Conservation (phyloP, 164 flowering plant genomes). For the Aristolochia fimbriata region DNA sequence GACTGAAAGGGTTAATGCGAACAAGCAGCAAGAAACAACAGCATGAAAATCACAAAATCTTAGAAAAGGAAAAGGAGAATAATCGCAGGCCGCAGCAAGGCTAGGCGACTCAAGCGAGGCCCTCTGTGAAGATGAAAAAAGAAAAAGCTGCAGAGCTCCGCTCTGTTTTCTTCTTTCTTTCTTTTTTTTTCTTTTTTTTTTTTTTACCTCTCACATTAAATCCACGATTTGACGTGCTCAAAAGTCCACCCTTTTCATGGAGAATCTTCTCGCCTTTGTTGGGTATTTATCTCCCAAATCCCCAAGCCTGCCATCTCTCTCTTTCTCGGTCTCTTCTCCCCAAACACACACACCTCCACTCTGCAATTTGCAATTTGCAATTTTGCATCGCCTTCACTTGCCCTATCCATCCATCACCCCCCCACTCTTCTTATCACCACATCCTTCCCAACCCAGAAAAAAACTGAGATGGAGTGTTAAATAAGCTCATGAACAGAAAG, state of each 20-base stretch:
- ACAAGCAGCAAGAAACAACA: constrained; percentile 17
- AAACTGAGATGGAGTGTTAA: constrained; percentile 1
- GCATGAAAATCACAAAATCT: neutral
- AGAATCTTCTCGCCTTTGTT: constrained; percentile 15
- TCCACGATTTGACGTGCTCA: constrained; percentile 28
- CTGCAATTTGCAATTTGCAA: no score
- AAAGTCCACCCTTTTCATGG: constrained; percentile 23
- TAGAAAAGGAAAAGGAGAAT: neutral
- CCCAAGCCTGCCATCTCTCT: neutral
- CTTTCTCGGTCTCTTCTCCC: no score
- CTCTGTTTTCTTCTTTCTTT: no score
- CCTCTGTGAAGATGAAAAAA: constrained; percentile 1
- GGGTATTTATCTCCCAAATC: neutral
- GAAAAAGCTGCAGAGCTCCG: constrained; percentile 16
- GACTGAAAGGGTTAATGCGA: constrained; percentile 10
- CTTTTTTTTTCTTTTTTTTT: no score
- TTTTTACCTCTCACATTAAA: constrained; percentile 18
- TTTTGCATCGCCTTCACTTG: neutral
- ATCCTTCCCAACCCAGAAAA: constrained; percentile 6
- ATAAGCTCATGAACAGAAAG: constrained; percentile 1
- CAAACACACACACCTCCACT: neutral
- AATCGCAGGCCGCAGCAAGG: neutral
- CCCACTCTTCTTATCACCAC: neutral
- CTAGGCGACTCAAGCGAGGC: no score
- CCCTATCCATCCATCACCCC: neutral